Percentiles rank a stretch among this genome's conserved stretches.
Conservation (phyloP, 2,329 filamentous ascomycete species). For the Colletotrichum tofieldiae region DNA sequence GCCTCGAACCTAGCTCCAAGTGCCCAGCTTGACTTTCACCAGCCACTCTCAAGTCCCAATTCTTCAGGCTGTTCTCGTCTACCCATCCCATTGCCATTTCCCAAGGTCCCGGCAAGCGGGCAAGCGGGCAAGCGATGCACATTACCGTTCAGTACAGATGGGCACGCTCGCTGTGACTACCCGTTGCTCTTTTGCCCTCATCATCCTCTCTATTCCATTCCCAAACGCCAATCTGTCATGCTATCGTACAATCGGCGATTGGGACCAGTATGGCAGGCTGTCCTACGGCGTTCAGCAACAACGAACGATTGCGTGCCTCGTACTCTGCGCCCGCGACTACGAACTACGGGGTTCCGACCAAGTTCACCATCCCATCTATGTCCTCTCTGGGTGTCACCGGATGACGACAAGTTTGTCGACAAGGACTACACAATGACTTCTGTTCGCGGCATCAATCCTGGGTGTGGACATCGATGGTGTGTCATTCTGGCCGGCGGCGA, state of each 20-base stretch:
- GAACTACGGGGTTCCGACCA: neutral
- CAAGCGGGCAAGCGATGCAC: conserved; percentile 15
- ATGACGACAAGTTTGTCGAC: conserved; percentile 24
- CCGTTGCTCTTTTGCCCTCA: neutral
- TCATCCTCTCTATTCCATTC: neutral
- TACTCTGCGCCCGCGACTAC: neutral
- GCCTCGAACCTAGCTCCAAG: no score
- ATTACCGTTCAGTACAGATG: conserved; percentile 12
- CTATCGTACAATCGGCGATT: conserved; percentile 25
- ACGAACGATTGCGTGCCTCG: neutral
- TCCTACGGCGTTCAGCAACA: neutral
- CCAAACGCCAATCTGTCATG: conserved; percentile 3
- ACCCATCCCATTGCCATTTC: conserved; percentile 11
- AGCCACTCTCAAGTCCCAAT: neutral
- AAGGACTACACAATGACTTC: neutral
- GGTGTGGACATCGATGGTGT: neutral
- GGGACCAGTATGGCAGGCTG: conserved; percentile 10
- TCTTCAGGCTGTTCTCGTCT: neutral
- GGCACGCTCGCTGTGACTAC: neutral
- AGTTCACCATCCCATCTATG: neutral
- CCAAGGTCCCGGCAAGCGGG: conserved; percentile 9
- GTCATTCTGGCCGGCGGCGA: neutral
- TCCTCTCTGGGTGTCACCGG: neutral
- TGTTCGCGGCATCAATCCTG: neutral
- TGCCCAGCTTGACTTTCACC: neutral